Conservation (phyloP, 2,329 filamentous ascomycete species). For the Aspergillus proliferans region DNA sequence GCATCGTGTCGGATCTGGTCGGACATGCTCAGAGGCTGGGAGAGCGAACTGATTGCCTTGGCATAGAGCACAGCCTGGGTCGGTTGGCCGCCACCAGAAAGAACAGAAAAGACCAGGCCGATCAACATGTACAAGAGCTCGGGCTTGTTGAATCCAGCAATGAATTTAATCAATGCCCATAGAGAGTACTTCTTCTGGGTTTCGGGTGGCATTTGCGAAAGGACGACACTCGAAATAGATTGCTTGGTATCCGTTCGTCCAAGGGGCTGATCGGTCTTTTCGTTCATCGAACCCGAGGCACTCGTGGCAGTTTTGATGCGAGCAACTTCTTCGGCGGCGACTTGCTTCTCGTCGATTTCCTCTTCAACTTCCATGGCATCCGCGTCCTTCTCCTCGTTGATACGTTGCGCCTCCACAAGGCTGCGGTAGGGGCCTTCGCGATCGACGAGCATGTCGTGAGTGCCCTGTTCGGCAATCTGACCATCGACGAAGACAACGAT, state of each 20-base stretch:
- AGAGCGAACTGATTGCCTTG: conserved; percentile 72
- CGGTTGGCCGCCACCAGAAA: conserved; percentile 77
- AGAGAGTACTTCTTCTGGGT: conserved; percentile 58
- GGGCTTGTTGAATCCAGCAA: conserved; percentile 68
- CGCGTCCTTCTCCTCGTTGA: conserved; percentile 51
- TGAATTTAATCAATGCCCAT: conserved; percentile 71
- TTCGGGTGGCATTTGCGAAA: conserved; percentile 52
- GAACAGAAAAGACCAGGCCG: conserved; percentile 66
- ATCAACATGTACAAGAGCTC: conserved; percentile 68
- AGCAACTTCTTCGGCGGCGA: conserved; percentile 23
- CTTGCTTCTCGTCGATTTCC: conserved; percentile 16
- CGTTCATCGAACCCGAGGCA: conserved; percentile 18
- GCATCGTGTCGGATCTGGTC: conserved; percentile 60
- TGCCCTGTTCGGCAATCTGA: conserved; percentile 86
- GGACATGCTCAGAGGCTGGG: conserved; percentile 49
- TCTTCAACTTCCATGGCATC: conserved; percentile 22
- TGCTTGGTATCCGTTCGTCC: conserved; percentile 45
- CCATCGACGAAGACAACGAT: conserved; percentile 90
- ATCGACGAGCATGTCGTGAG: conserved; percentile 71
- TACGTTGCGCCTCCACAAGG: conserved; percentile 82
- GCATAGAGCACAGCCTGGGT: conserved; percentile 76
- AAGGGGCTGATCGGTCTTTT: conserved; percentile 30
- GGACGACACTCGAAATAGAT: conserved; percentile 62
- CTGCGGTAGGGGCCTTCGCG: conserved; percentile 68
- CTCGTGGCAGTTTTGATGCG: conserved; percentile 30